These are phyloP conservation scores for Penicillium tannophilum DNA, from an alignment of 495 filamentous ascomycete genomes.

Conservation along the genomic window DNA sequence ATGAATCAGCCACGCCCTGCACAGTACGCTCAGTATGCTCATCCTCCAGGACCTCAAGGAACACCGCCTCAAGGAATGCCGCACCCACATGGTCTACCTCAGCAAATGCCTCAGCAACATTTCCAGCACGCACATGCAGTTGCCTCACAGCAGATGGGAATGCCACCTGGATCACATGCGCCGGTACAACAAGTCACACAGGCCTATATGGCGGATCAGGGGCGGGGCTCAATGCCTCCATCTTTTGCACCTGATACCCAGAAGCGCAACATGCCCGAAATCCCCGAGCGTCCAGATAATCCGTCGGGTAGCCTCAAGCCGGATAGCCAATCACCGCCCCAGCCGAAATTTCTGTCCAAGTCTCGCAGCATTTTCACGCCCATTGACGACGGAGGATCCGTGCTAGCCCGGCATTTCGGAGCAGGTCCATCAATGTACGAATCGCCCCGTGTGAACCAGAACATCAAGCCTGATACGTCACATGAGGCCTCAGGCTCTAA, in stretches of 20 bases:
- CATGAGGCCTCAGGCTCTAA: conserved; percentile 54
- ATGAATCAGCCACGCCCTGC: conserved; percentile 47
- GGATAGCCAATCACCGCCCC: conserved; percentile 55
- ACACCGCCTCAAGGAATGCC: conserved; percentile 29
- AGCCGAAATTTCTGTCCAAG: conserved; percentile 74
- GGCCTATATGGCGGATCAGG: conserved; percentile 68
- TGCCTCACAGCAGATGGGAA: conserved; percentile 14
- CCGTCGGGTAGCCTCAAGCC: conserved; percentile 38
- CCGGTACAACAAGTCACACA: conserved; percentile 56
- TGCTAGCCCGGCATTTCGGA: conserved; percentile 84
- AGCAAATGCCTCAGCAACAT: conserved; percentile 38
- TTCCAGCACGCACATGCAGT: conserved; percentile 45
- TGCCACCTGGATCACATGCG: conserved; percentile 14
- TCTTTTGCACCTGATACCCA: conserved; percentile 48
- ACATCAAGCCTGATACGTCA: conserved; percentile 38
- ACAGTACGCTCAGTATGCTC: conserved; percentile 51
- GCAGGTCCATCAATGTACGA: conserved; percentile 50
- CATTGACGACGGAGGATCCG: conserved; percentile 88
- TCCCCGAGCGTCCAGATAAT: conserved; percentile 43
- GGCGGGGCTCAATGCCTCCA: conserved; percentile 55
- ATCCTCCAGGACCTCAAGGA: conserved; percentile 42
- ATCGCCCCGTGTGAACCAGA: conserved; percentile 42
- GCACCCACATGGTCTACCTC: conserved; percentile 36
- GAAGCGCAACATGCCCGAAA: conserved; percentile 34
- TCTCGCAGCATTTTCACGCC: conserved; percentile 95